Evolutionary conservation across 345 rosid species (phyloP).

Genomic region (Anastatica hierochuntica): DNA sequence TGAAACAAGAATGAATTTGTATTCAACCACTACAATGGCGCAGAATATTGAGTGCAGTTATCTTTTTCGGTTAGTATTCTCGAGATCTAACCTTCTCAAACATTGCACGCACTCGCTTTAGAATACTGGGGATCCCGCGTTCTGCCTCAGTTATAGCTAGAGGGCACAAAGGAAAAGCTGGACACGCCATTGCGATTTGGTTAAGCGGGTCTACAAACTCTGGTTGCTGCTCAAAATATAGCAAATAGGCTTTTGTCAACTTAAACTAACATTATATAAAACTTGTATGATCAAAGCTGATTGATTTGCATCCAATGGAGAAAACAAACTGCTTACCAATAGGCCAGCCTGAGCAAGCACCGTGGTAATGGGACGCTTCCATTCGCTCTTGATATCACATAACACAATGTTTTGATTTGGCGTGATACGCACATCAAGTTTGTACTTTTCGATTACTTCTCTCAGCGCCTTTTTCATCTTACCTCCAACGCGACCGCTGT

Average conservation of each 20-base stretch:
- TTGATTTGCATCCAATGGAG: background rate
- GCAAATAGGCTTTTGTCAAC: background rate
- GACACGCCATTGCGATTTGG: slow-evolving; percentile 91
- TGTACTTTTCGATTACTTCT: slow-evolving; percentile 82
- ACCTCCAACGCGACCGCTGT: slow-evolving; percentile 80
- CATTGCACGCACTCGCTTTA: slow-evolving; percentile 74
- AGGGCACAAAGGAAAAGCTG: slow-evolving; percentile 89
- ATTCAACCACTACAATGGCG: background rate
- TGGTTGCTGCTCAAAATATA: slow-evolving; percentile 48
- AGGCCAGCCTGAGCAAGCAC: slow-evolving; percentile 83
- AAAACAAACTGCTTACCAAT: slow-evolving; percentile 43
- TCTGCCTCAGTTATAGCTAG: slow-evolving; percentile 94
- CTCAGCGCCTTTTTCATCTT: slow-evolving; percentile 72
- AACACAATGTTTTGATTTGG: slow-evolving; percentile 78
- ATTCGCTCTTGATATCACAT: slow-evolving; percentile 61
- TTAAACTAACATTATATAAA: background rate
- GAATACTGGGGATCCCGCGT: slow-evolving; percentile 80
- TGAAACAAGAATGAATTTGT: slow-evolving; percentile 23
- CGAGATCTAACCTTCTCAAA: slow-evolving; percentile 65
- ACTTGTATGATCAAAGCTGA: no score
- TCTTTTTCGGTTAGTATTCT: background rate
- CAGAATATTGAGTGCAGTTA: background rate
- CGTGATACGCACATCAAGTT: slow-evolving; percentile 63
- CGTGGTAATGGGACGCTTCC: slow-evolving; percentile 67
- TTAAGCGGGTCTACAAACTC: slow-evolving; percentile 76